phyloP scores from a whole-genome alignment of 2,329 filamentous ascomycete species.

The Aureobasidium zeae region DNA sequence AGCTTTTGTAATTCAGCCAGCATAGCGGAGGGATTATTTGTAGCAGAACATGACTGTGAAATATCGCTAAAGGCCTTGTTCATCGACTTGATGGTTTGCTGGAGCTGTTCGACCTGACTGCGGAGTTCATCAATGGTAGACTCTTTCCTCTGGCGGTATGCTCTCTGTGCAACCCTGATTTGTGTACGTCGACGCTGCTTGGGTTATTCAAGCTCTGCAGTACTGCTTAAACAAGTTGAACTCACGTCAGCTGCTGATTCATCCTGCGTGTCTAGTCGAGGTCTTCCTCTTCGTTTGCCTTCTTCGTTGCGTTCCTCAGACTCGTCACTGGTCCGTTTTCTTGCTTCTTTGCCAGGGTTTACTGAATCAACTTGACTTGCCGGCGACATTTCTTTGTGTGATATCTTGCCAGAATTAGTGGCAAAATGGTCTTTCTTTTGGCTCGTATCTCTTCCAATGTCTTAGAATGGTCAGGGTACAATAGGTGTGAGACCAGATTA shows the following conservation, averaged over 20 bases:
- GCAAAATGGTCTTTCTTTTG: neutral
- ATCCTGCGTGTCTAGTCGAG: constrained; percentile 66
- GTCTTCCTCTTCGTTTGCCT: constrained; percentile 56
- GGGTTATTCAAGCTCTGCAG: constrained; percentile 3
- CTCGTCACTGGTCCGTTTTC: constrained; percentile 9
- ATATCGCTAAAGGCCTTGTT: constrained; percentile 59
- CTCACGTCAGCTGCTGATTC: constrained; percentile 70
- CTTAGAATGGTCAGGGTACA: too few relatives aligned
- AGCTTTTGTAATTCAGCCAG: constrained; percentile 19
- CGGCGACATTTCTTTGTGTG: constrained; percentile 4
- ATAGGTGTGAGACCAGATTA: too few relatives aligned
- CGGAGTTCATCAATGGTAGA: constrained; percentile 66
- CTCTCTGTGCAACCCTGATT: constrained; percentile 75
- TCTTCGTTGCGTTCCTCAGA: constrained; percentile 25
- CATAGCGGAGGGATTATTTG: neutral
- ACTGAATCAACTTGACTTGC: constrained; percentile 2
- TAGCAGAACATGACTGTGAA: constrained; percentile 41
- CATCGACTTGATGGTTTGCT: constrained; percentile 63
- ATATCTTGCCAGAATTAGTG: neutral
- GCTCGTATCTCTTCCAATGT: neutral
- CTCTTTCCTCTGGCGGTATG: constrained; percentile 79
- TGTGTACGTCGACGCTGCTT: constrained; percentile 69
- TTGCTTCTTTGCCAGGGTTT: neutral
- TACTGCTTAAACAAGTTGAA: constrained; percentile 24
- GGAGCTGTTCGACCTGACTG: constrained; percentile 59